These are phyloP conservation scores for Aspergillus texensis DNA, from an alignment of 2,329 filamentous ascomycete genomes.

Conservation along the genomic window DNA sequence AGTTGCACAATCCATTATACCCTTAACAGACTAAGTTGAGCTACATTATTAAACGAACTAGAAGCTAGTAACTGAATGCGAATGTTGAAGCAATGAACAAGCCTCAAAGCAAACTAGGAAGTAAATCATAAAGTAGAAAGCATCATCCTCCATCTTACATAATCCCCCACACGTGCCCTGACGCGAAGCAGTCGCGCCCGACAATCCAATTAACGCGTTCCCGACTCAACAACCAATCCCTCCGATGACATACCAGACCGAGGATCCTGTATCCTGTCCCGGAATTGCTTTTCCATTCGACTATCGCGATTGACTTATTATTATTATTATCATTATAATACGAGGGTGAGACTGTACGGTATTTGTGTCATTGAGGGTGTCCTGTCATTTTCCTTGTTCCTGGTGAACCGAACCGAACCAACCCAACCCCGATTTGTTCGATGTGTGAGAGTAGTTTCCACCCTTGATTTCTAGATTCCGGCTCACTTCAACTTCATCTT, in stretches of 20 bases:
- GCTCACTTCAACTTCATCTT: not conserved
- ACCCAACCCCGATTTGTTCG: not conserved
- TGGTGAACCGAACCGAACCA: not conserved
- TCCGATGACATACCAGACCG: not conserved
- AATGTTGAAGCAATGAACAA: too few relatives aligned
- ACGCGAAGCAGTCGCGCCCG: slow-evolving; percentile 16
- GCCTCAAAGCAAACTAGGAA: too few relatives aligned
- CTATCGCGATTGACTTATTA: not conserved
- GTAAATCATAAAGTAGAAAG: not conserved
- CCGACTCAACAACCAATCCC: not conserved
- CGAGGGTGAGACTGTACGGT: not conserved
- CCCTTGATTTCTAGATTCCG: not conserved
- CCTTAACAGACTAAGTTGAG: not conserved
- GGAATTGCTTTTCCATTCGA: not conserved
- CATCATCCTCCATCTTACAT: slow-evolving; percentile 8
- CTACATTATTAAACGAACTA: not conserved
- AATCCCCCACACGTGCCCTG: slow-evolving; percentile 15
- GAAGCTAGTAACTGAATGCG: too few relatives aligned
- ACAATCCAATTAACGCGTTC: slow-evolving; percentile 28
- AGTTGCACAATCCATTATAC: not conserved
- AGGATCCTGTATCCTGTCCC: not conserved
- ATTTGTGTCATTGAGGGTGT: not conserved
- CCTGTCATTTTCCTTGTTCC: not conserved
- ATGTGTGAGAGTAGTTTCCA: not conserved
- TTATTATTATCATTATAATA: not conserved